Evolutionary conservation across 257 asterid species (phyloP).

Genomic region (Plantago ovata): DNA sequence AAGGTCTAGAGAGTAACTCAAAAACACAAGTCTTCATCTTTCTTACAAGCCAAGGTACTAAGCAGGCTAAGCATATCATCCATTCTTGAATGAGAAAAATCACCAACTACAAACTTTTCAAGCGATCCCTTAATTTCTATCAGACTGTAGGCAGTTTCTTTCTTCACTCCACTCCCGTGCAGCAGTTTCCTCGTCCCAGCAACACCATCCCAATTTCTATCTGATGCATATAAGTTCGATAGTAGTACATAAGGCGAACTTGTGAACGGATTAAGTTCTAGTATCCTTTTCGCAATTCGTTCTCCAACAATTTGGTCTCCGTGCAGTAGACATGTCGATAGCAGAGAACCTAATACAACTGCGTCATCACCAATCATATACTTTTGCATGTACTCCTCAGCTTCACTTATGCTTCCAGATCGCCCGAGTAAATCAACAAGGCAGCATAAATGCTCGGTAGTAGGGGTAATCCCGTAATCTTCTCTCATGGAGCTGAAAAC

Average conservation of each 20-base stretch:
- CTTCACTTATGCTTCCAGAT: constrained; percentile 54
- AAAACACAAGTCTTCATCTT: constrained; percentile 31
- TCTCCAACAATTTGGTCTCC: constrained; percentile 50
- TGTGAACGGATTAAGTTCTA: constrained; percentile 39
- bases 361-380: constrained; percentile 41
- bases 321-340: constrained; percentile 63
- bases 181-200: constrained; percentile 52
- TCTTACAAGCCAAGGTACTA: constrained; percentile 28
- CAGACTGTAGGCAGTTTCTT: constrained; percentile 55
- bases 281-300: constrained; percentile 44
- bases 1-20: no score
- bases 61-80: constrained; percentile 36
- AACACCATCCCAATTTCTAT: constrained; percentile 58
- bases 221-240: constrained; percentile 60
- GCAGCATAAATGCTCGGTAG: constrained; percentile 60
- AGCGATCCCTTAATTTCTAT: constrained; percentile 42
- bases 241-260: constrained; percentile 63
- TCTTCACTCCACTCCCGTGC: constrained; percentile 50
- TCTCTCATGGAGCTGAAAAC: constrained; percentile 41
- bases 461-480: constrained; percentile 36
- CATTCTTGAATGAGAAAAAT: constrained; percentile 50
- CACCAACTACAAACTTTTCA: constrained; percentile 44
- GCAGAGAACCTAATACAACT: constrained; percentile 63
- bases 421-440: constrained; percentile 67
- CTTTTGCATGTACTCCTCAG: constrained; percentile 44